Evolutionary conservation across 257 asterid species (phyloP), one percentile per base, ranked within the genome.

Genomic region (Solanum bulbocastanum): DNA sequence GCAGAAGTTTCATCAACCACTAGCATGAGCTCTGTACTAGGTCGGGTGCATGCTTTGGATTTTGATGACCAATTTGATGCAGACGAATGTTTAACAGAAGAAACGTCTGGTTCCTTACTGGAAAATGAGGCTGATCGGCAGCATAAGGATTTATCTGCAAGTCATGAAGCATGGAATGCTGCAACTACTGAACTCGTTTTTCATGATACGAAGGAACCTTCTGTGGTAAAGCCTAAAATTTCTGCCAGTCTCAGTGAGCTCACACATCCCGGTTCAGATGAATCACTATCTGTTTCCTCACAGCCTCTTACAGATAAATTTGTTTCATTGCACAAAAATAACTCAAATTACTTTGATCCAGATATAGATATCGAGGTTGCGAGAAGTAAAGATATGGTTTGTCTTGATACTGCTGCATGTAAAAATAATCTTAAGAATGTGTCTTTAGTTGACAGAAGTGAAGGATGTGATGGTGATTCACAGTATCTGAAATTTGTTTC

Each of bases 1-100:
- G 92, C 91, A 82, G 99, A 96, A 89, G 96, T 94, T 74, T 93
- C 98, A 73, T 96, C 98, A 42, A 94, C 96, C 65, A 87, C 96
- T 49, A 96, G 99, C 90, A 96, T 94, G 98, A 95, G 91, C 90
- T 96, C 98, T 30, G 92, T 96, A 72, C 87, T 96, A 78, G 95
- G 98, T 73, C 91, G 99, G 87, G 87, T 92, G 91, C 97, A 94
- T 89, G 92, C 90, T 88, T 89, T 95, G 94, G 99, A 96, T 88
- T 92, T 93, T 15, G 98, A 92, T 58, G 94, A 94, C 86, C 94
- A 90, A 66, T 91, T 89, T 83, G 95, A 93, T 87, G 90, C 85
- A 18, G 92, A 91, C 20, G 96, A 93, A 65, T 92, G 92, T 22
- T 94, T 86, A 30, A 89, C 91, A 18, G 36, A 90, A 33, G 89